Conservation (phyloP, 148 eudicot genomes). For the Rhododendron mucronatum region DNA sequence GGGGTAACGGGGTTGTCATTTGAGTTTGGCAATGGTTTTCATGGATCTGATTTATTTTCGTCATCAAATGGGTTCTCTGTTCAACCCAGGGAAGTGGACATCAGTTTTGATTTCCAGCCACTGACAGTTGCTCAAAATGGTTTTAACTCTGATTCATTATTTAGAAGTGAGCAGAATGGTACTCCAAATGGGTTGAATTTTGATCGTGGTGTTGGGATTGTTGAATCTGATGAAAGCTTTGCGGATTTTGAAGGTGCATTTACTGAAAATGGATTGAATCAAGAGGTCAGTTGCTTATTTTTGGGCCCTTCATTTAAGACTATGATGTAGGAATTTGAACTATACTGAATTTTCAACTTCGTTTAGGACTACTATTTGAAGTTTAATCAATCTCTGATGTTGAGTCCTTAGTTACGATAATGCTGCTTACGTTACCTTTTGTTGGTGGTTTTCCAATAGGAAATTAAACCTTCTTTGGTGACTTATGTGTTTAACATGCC, state of each 20-base stretch:
- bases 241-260: conserved; percentile 62
- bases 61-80: conserved; percentile 19
- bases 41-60: conserved; percentile 37
- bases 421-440: background rate
- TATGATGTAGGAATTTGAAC: background rate
- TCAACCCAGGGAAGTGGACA: conserved; percentile 18
- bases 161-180: conserved; percentile 20
- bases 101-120: conserved; percentile 25
- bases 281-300: conserved; percentile 39
- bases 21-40: conserved; percentile 19
- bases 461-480: background rate
- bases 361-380: conserved; percentile 10
- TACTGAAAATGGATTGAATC: conserved; percentile 30
- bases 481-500: background rate
- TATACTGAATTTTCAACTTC: background rate
- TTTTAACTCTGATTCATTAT: conserved; percentile 25
- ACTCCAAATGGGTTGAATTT: conserved; percentile 25
- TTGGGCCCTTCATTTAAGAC: background rate
- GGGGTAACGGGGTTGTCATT: conserved; percentile 21
- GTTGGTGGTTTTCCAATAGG: background rate
- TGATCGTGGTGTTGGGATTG: conserved; percentile 17
- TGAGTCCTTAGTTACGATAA: background rate
- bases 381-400: conserved; percentile 23
- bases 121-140: conserved; percentile 24
- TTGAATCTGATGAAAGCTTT: conserved; percentile 53